These are phyloP conservation scores for Erodium texanum DNA, from an alignment of 441 rosid species.

Conservation along the genomic window DNA sequence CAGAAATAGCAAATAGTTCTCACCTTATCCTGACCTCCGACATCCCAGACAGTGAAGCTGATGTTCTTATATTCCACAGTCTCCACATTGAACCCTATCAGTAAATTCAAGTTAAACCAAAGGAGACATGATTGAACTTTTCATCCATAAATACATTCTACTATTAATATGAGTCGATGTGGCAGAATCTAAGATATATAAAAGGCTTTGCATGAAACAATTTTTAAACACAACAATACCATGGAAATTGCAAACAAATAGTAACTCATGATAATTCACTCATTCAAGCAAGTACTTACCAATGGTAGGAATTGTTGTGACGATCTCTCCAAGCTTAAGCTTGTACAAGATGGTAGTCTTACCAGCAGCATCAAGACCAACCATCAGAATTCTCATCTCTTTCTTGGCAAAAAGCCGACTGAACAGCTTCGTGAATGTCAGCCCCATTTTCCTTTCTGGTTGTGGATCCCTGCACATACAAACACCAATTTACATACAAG, in stretches of 20 bases:
- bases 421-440: too few species aligned
- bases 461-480: background rate
- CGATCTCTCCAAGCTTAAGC: constrained; percentile 23
- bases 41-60: too few species aligned
- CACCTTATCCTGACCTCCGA: constrained; percentile 27
- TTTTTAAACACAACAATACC: background rate
- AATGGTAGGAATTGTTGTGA: constrained; percentile 22
- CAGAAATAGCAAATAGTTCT: background rate
- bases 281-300: background rate
- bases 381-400: constrained; percentile 28
- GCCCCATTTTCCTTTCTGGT: background rate
- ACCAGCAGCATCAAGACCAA: constrained; percentile 27
- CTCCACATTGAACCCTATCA: constrained; percentile 22
- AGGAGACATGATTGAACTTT: too few species aligned
- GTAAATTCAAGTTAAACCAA: background rate
- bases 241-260: background rate
- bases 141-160: too few species aligned
- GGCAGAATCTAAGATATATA: background rate
- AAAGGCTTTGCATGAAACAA: background rate
- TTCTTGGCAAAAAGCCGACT: constrained; percentile 25
- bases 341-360: constrained; percentile 23
- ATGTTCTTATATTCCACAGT: constrained; percentile 25
- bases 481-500: background rate
- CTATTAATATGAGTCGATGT: background rate
- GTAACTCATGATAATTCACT: background rate